Evolutionary conservation across 768 basidiomycete species (phyloP).

Genomic region (Suillus luteus): DNA sequence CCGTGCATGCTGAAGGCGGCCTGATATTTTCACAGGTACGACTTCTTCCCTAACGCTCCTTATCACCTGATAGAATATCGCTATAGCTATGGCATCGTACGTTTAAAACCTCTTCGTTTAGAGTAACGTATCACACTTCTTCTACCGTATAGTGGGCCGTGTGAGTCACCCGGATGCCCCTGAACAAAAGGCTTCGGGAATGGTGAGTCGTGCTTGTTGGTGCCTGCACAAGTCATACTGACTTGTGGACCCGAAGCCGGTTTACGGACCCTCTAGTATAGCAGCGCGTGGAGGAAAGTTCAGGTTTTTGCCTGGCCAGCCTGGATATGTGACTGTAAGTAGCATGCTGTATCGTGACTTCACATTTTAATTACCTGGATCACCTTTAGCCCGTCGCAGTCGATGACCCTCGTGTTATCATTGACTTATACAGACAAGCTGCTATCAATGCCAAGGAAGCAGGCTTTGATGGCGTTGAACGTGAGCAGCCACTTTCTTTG

Average conservation of each 20-base stretch:
- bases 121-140: background rate
- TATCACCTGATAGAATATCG: background rate
- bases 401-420: slow-evolving; percentile 42
- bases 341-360: background rate
- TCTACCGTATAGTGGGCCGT: slow-evolving; percentile 22
- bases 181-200: slow-evolving; percentile 40
- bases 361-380: background rate
- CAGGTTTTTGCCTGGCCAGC: slow-evolving; percentile 40
- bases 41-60: background rate
- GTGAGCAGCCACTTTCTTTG: slow-evolving; percentile 29
- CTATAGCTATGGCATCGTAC: slow-evolving; percentile 42
- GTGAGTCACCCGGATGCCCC: slow-evolving; percentile 40
- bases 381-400: slow-evolving; percentile 38
- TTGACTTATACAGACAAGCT: slow-evolving; percentile 44
- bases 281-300: slow-evolving; percentile 43
- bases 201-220: slow-evolving; percentile 9
- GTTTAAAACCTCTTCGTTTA: slow-evolving; percentile 4
- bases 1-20: slow-evolving; percentile 47
- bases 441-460: slow-evolving; percentile 51
- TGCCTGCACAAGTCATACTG: background rate
- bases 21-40: slow-evolving; percentile 36
- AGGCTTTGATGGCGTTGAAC: slow-evolving; percentile 60
- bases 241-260: slow-evolving; percentile 33
- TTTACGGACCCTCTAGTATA: slow-evolving; percentile 42
- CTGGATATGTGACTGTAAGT: too few relatives aligned